These are phyloP conservation scores for Fraxinus xanthoxyloides DNA, from an alignment of 305 asterid genomes.

Conservation along the genomic window DNA sequence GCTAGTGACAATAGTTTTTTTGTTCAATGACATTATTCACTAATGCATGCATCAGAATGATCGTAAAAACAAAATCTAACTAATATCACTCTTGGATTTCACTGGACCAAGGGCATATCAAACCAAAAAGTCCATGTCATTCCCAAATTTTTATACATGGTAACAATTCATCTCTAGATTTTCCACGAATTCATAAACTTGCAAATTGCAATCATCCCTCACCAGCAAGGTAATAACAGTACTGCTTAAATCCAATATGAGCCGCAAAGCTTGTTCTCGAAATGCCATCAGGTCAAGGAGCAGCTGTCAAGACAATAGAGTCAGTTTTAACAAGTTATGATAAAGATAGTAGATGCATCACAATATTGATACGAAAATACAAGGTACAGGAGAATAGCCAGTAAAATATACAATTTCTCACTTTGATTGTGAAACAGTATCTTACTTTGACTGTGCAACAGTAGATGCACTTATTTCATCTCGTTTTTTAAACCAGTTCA, in stretches of 20 bases:
- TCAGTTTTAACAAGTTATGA: constrained; percentile 7
- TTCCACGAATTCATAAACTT: constrained; percentile 18
- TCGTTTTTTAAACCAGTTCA: neutral
- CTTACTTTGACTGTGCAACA: neutral
- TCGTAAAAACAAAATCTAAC: neutral
- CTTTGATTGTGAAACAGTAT: neutral
- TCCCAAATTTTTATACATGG: neutral
- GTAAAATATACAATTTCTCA: constrained; percentile 8
- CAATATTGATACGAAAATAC: neutral
- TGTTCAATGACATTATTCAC: neutral
- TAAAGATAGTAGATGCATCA: neutral
- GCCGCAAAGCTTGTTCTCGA: constrained; percentile 97
- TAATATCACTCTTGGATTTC: neutral
- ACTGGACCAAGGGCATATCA: neutral
- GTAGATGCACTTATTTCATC: neutral
- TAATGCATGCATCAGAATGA: neutral
- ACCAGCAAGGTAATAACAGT: constrained; percentile 98
- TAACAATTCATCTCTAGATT: constrained; percentile 18
- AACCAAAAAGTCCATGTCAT: neutral
- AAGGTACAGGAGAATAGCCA: constrained; percentile 3
- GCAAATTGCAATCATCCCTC: constrained; percentile 30
- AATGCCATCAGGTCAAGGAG: constrained; percentile 98
- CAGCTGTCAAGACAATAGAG: constrained; percentile 57
- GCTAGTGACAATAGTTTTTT: neutral
- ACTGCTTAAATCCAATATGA: constrained; percentile 95